A percentile compares a stretch with the other conserved stretches of the same genome.
These are phyloP conservation scores for Passalora sequoiae DNA, from an alignment of 2,329 filamentous ascomycete genomes.

Conservation along the genomic window DNA sequence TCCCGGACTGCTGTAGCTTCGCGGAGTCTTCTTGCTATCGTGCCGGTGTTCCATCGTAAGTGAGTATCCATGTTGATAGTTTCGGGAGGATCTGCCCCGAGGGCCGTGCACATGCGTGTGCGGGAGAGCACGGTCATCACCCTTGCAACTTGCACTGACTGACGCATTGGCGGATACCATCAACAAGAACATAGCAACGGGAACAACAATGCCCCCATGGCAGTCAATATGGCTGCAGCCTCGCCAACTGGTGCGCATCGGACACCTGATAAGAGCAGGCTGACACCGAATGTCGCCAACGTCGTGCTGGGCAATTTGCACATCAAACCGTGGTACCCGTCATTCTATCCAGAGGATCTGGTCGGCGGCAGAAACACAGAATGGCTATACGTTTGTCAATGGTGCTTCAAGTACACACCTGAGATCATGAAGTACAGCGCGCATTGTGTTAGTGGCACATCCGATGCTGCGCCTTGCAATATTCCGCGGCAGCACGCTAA, in stretches of 20 bases:
- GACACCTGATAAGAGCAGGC: conserved; percentile 20
- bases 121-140: no score
- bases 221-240: conserved; percentile 11
- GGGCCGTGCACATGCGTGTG: no score
- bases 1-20: no score
- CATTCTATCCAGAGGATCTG: conserved; percentile 71
- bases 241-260: conserved; percentile 18
- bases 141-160: no score
- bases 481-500: no score
- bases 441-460: conserved; percentile 43
- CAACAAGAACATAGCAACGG: no score
- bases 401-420: conserved; percentile 88
- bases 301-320: conserved; percentile 76
- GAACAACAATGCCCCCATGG: conserved; percentile 10
- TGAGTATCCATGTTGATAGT: no score
- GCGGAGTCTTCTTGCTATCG: no score
- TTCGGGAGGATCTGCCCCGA: no score
- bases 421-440: conserved; percentile 46
- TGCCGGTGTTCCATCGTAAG: no score
- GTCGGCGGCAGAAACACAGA: conserved; percentile 41
- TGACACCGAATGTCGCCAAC: conserved; percentile 74
- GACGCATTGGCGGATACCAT: no score
- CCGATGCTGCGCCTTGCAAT: no score
- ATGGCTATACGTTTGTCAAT: conserved; percentile 77
- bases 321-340: conserved; percentile 89